Base-by-base conservation (phyloP, 1,284 basidiomycete genomes). In the Tilletia setariae region DNA sequence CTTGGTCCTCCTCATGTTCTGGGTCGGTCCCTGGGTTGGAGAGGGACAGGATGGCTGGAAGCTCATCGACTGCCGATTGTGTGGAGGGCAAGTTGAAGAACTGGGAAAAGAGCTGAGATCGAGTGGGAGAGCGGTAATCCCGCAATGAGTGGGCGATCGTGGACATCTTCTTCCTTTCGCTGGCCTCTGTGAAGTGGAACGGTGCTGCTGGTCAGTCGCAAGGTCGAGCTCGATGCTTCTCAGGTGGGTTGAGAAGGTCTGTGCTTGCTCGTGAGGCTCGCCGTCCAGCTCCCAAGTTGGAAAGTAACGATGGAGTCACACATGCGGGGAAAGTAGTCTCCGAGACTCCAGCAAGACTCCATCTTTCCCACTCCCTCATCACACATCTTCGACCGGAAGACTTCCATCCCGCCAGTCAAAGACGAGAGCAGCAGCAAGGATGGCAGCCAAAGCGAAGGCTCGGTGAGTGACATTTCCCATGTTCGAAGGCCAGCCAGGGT, bases 111-210 rank as follows among this genome's bases (percentile, higher is more conserved):
- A 77, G 74, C 64, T 81, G 74, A 2, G 73, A 56, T 6, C 77
- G 73, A 1, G 80, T 79, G 1, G 79, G 80, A 23, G 75, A 72
- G 65, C 77, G 74, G 64, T 81, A 80, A 71, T 82, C 80, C 35
- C 80, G 78, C 72, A 82, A 64, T 51, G 79, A 81, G 65, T 81
- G 79, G 23, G 80, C 79, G 28, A 82, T 82, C 6, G 80, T 81
- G 42, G 80, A 82, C 80, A 82, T 82, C 30, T 23, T 51, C 9
- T 62, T 40, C 42, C n/a, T 6, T 49, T 13, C 32, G 16, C 8
- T 62, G 11, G 59, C 7, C 21, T n/a, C n/a, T n/a, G n/a, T n/a
- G n/a, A n/a, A n/a, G n/a, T n/a, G n/a, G n/a, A n/a, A n/a, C n/a
- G 35, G 6, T 40, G 35, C 35, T 40, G 35, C 35, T 40, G 35